Percentiles rank a stretch among this genome's conserved stretches.
Conservation (phyloP, 2,329 filamentous ascomycete species). For the Hirsutella minnesotensis region DNA sequence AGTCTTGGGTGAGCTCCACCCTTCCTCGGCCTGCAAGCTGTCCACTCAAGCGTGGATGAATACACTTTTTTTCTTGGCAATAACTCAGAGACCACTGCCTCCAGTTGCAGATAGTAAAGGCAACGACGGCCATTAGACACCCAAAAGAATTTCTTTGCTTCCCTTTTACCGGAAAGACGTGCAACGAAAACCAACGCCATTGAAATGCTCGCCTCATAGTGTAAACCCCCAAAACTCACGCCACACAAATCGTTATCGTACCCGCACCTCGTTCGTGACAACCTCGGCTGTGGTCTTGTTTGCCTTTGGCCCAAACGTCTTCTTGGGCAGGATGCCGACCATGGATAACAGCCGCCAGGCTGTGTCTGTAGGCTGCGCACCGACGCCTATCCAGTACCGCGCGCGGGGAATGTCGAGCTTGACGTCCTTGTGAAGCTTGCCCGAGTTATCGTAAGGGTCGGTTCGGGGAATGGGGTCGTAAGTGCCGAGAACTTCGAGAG, state of each 20-base stretch:
- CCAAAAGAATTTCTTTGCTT: not conserved
- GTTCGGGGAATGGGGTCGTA: constrained; percentile 57
- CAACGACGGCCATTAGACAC: too few relatives aligned
- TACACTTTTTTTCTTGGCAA: too few relatives aligned
- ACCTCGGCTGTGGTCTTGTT: constrained; percentile 14
- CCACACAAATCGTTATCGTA: constrained; percentile 8
- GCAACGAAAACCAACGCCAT: constrained; percentile 11
- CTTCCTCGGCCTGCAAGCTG: too few relatives aligned
- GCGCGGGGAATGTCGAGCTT: constrained; percentile 71
- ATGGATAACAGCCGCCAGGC: constrained; percentile 78
- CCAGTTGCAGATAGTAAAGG: not conserved
- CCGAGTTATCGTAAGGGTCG: constrained; percentile 47
- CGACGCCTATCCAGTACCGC: constrained; percentile 94
- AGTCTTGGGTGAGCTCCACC: too few relatives aligned
- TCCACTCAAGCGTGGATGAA: too few relatives aligned
- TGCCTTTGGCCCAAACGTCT: constrained; percentile 20
- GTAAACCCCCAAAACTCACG: not conserved
- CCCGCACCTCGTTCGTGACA: constrained; percentile 14
- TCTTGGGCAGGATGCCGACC: constrained; percentile 41
- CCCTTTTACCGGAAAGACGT: not conserved
- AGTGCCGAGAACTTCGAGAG: constrained; percentile 83
- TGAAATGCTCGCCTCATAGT: not conserved
- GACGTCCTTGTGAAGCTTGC: constrained; percentile 79
- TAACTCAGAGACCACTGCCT: not conserved
- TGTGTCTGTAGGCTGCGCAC: constrained; percentile 84